Evolutionary conservation across 257 asterid genomes (phyloP).

Genomic region (Pogostemon cablin): DNA sequence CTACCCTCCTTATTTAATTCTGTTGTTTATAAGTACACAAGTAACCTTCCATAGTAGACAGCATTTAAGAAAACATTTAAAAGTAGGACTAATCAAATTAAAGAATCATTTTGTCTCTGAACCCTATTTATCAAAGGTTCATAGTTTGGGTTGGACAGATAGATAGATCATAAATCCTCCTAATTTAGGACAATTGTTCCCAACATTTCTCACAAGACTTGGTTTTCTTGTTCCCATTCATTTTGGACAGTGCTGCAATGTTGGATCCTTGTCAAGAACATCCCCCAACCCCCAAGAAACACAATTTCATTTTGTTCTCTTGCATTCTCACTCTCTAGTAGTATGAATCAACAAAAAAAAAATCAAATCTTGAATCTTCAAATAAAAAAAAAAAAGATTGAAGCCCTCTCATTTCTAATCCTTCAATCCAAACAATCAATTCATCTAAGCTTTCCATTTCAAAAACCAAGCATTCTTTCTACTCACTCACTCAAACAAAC

Average conservation of each 20-base stretch:
- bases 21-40: background rate
- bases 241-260: conserved; percentile 19
- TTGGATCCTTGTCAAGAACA: background rate
- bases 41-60: background rate
- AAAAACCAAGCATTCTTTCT: background rate
- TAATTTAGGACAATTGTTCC: conserved; percentile 13
- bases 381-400: background rate
- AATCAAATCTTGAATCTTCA: background rate
- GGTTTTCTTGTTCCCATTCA: conserved; percentile 17
- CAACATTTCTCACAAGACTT: conserved; percentile 19
- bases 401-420: background rate
- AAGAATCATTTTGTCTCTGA: conserved; percentile 6
- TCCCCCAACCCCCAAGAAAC: background rate
- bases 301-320: background rate
- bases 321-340: too few relatives aligned
- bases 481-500: background rate
- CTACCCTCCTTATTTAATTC: background rate
- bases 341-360: background rate
- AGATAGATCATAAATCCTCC: background rate
- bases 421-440: background rate
- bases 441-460: background rate
- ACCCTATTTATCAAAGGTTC: conserved; percentile 7
- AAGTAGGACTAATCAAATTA: background rate
- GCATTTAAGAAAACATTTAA: background rate
- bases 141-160: background rate